Conservation (phyloP, 2,329 filamentous ascomycete genomes). For the Exophiala xenobiotica region DNA sequence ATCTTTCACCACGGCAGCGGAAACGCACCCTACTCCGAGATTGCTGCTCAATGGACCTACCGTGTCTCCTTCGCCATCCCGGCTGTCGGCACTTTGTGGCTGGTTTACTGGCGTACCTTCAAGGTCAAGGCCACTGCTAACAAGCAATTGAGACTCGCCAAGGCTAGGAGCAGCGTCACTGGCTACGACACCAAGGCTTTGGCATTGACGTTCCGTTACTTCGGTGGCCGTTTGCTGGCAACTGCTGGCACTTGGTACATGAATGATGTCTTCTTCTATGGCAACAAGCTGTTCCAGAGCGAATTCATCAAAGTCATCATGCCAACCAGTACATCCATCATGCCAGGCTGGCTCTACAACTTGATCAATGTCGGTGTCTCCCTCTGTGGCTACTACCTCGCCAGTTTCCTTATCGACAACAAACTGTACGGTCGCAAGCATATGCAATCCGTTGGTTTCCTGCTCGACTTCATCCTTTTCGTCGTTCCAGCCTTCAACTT, state of each 20-base stretch:
- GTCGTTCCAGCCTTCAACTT: slow-evolving; percentile 87
- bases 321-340: slow-evolving; percentile 66
- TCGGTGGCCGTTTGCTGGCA: slow-evolving; percentile 80
- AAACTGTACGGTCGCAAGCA: slow-evolving; percentile 93
- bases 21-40: slow-evolving; percentile 71
- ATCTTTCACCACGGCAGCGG: slow-evolving; percentile 82
- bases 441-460: slow-evolving; percentile 94
- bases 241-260: slow-evolving; percentile 90
- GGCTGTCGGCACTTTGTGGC: slow-evolving; percentile 86
- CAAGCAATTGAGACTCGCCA: slow-evolving; percentile 76
- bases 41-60: slow-evolving; percentile 86
- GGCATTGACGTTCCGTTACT: slow-evolving; percentile 73
- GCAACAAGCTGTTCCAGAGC: slow-evolving; percentile 95
- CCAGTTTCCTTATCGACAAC: slow-evolving; percentile 85
- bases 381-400: slow-evolving; percentile 83
- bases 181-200: slow-evolving; percentile 90
- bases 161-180: slow-evolving; percentile 83
- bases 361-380: slow-evolving; percentile 86
- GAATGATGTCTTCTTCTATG: slow-evolving; percentile 99
- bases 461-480: slow-evolving; percentile 92
- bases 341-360: slow-evolving; percentile 90
- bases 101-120: slow-evolving; percentile 92
- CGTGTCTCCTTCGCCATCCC: slow-evolving; percentile 89
- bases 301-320: slow-evolving; percentile 85
- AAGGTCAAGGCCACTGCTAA: slow-evolving; percentile 82